phyloP scores from a whole-genome alignment of 768 basidiomycete species.

The Leccinum uliginosum region DNA sequence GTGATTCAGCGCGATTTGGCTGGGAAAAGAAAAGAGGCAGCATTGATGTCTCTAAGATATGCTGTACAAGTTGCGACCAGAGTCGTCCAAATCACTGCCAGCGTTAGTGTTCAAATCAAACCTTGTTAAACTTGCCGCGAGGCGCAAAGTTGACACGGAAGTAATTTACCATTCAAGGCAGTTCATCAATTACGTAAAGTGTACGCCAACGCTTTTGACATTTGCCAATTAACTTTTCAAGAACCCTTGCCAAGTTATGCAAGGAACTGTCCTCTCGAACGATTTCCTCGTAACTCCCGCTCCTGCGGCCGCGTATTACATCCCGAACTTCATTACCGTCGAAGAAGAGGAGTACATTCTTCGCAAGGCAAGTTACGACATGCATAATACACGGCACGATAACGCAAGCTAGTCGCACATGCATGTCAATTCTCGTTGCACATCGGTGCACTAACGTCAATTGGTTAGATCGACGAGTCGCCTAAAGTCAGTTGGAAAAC shows the following conservation, averaged over 20 bases:
- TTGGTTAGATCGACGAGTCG: constrained; percentile 62
- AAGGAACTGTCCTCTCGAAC: constrained; percentile 3
- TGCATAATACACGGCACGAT: background rate
- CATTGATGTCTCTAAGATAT: background rate
- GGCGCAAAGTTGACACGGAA: background rate
- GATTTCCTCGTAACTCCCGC: constrained; percentile 24
- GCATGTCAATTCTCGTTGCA: background rate
- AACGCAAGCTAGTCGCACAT: background rate
- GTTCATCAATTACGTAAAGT: constrained; percentile 2
- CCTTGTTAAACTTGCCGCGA: constrained; percentile 1
- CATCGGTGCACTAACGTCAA: constrained; percentile 15
- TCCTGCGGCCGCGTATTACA: constrained; percentile 51
- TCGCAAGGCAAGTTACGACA: constrained; percentile 53
- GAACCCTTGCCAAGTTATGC: constrained; percentile 8
- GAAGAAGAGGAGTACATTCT: constrained; percentile 77
- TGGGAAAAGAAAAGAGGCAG: background rate
- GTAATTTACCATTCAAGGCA: background rate
- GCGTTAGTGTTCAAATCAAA: background rate
- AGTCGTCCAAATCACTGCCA: background rate
- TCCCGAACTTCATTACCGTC: constrained; percentile 71
- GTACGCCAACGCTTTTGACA: background rate
- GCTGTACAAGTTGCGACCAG: background rate
- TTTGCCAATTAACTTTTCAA: background rate
- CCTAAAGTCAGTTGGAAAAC: constrained; percentile 83
- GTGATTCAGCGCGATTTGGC: background rate